Percentiles rank a stretch among this genome's conserved stretches.
Evolutionary conservation across 2,329 filamentous ascomycete genomes (phyloP).

Genomic region (Beauveria asiatica): DNA sequence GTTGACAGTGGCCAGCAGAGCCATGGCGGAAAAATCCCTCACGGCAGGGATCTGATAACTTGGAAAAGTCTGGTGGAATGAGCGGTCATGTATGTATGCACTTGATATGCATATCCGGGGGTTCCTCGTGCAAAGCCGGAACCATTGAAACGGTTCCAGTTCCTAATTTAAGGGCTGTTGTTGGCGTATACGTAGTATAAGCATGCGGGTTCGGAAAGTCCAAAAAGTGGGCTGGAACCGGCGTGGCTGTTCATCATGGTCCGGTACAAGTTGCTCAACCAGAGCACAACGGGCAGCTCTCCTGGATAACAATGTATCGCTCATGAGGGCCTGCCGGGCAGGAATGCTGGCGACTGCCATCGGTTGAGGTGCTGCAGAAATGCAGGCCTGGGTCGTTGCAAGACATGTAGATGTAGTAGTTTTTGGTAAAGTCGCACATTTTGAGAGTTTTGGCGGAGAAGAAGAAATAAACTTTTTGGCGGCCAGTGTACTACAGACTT

Average conservation of each 20-base stretch:
- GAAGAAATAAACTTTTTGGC: not conserved
- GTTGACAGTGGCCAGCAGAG: not conserved
- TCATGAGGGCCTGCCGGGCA: slow-evolving; percentile 62
- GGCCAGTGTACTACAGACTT: not conserved
- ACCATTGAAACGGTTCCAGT: not conserved
- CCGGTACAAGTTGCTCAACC: slow-evolving; percentile 19
- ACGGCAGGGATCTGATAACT: not conserved
- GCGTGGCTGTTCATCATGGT: not conserved
- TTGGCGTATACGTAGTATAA: not conserved
- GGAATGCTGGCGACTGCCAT: slow-evolving; percentile 50
- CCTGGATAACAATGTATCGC: slow-evolving; percentile 62
- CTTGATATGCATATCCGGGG: not conserved
- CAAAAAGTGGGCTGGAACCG: not conserved
- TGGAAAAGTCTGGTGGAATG: not conserved
- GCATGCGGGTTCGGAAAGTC: not conserved
- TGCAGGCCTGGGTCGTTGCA: slow-evolving; percentile 62
- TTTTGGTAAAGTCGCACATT: slow-evolving; percentile 62
- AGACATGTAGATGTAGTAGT: slow-evolving; percentile 68
- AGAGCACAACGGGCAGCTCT: slow-evolving; percentile 44
- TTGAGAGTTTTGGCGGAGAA: slow-evolving; percentile 14
- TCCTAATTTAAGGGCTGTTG: not conserved
- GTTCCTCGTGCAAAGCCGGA: not conserved
- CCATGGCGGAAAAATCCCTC: not conserved
- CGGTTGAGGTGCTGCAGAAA: slow-evolving; percentile 61
- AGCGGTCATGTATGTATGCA: not conserved